Conservation (phyloP, 2,329 filamentous ascomycete species). For the Pseudogymnoascus sp. region DNA sequence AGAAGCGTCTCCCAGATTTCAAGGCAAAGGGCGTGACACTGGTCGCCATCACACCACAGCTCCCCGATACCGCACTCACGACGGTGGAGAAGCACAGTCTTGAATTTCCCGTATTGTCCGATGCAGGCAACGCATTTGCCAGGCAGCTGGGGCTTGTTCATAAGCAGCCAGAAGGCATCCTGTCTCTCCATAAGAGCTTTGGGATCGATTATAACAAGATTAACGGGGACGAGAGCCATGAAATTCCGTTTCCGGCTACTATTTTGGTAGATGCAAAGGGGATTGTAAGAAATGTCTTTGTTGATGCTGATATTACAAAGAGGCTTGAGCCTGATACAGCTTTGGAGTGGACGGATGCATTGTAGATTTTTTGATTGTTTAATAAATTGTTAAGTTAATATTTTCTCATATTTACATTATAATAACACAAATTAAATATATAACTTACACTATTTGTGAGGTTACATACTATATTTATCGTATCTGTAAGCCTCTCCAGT, state of each 20-base stretch:
- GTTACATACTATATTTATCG: too few relatives aligned
- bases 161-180: constrained; percentile 26
- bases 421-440: neutral
- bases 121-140: constrained; percentile 32
- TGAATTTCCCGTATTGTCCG: constrained; percentile 36
- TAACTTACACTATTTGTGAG: too few relatives aligned
- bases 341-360: constrained; percentile 30
- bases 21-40: constrained; percentile 33
- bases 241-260: constrained; percentile 34
- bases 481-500: too few relatives aligned
- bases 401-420: neutral
- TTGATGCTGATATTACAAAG: constrained; percentile 34
- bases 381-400: neutral
- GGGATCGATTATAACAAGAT: constrained; percentile 28
- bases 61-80: constrained; percentile 33
- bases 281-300: constrained; percentile 30
- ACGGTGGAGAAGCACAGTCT: constrained; percentile 36
- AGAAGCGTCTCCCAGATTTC: constrained; percentile 32
- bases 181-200: constrained; percentile 24
- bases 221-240: constrained; percentile 34
- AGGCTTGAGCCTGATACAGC: constrained; percentile 32
- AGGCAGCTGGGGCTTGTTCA: constrained; percentile 33
- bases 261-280: constrained; percentile 33
- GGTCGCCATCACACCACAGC: constrained; percentile 37
- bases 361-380: constrained; percentile 12